Percentiles rank a stretch among this genome's conserved stretches.
These are phyloP conservation scores for Mitragyna speciosa DNA, from an alignment of 257 asterid species.

Conservation along the genomic window DNA sequence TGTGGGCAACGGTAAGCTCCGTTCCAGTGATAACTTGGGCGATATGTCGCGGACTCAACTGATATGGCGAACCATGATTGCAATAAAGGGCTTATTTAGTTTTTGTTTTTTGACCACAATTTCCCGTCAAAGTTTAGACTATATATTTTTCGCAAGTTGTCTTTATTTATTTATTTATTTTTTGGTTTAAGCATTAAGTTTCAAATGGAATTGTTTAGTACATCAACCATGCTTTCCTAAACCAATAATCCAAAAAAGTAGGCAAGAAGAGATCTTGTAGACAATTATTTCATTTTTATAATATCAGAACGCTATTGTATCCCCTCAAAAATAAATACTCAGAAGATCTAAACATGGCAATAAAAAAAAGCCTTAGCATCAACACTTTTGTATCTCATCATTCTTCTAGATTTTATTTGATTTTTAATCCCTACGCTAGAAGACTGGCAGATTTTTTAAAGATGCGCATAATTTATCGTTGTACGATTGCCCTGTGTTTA, in stretches of 20 bases:
- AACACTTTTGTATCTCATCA: background rate
- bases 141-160: background rate
- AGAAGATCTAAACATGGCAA: background rate
- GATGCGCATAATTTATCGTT: background rate
- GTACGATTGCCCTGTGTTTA: background rate
- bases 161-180: too few species aligned
- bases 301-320: background rate
- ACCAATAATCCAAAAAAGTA: background rate
- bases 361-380: too few species aligned
- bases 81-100: background rate
- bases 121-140: background rate
- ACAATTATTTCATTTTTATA: background rate
- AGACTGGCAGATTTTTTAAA: background rate
- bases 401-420: background rate
- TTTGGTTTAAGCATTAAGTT: background rate
- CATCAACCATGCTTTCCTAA: background rate
- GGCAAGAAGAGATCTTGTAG: background rate
- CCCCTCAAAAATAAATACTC: background rate
- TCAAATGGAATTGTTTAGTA: background rate
- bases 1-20: too few species aligned
- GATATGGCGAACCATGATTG: too few species aligned
- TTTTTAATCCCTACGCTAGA: background rate
- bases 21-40: too few species aligned
- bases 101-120: background rate
- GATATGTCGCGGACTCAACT: too few species aligned